Base-by-base conservation (phyloP, 805 yeast genomes). In the Lachancea thermotolerans region DNA sequence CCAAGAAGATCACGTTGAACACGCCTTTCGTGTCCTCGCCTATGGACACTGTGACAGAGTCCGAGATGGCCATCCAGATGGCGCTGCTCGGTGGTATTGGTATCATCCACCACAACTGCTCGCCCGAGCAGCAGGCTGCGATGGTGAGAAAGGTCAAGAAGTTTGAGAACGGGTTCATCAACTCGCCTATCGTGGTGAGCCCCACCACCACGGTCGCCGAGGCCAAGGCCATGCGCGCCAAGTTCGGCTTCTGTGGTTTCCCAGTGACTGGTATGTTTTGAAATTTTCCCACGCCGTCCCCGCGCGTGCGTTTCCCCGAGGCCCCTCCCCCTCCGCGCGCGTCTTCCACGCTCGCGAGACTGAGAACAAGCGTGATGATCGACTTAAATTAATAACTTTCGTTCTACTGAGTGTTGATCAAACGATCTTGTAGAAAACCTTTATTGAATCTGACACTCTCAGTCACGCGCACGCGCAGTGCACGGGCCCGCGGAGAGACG, bases 1-100 rank as follows among this genome's bases (percentile, higher is more conserved):
- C 99, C 64, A 90, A 85, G 74, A 85, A 83, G 63, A 93, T 93
- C 74, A 70, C 93, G 45, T 75, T 93, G 70, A 89, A 85, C 74
- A 74, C 96, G 39, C 99, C 99, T 47, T 88, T 93, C 56, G 91
- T 93, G 49, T 91, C 98, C 16, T 88, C 98, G 60, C 99, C 99
- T 58, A 93, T 93, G 99, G 99, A 93, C 72, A 93, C 99, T 41
- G 99, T 93, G 55, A 93, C 99, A 47, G 99, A 93, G 76, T 72
- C 89, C 51, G 86, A 82, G 49, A 93, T 93, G 99, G 99, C 99
- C 54, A 91, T 93, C 59, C 82, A 89, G 72, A 90, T 93, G 97
- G 97, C 99, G 56, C 79, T 93, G 56, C 78, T 90, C 59, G 99
- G 99, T 68, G 99, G 99, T 71, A 88, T 93, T 68, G 99, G 99